Conservation (phyloP, 768 basidiomycete species). For the Kwoniella heveanensis region DNA sequence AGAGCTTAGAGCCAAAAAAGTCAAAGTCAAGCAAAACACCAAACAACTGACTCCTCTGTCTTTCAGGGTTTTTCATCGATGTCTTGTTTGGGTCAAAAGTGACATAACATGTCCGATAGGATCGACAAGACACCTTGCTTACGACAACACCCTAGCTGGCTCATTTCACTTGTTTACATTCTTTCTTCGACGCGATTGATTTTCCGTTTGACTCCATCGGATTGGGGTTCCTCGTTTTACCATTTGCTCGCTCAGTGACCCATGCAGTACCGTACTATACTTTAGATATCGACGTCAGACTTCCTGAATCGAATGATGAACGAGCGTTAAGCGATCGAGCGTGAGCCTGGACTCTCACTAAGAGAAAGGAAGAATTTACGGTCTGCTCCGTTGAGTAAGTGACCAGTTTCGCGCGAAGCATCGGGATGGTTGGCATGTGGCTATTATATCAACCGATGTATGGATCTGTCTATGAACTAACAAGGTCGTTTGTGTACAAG, state of each 20-base stretch:
- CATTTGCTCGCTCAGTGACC: too few relatives aligned
- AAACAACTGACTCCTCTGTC: too few relatives aligned
- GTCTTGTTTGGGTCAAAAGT: neutral
- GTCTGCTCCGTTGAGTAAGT: too few relatives aligned
- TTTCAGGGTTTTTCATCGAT: too few relatives aligned
- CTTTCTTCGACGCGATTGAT: conserved; percentile 5
- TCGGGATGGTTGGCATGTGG: too few relatives aligned
- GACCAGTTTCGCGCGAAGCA: too few relatives aligned
- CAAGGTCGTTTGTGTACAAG: too few relatives aligned
- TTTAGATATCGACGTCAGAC: conserved; percentile 2
- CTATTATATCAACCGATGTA: neutral
- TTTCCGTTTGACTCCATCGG: neutral
- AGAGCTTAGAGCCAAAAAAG: neutral
- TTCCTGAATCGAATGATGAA: neutral
- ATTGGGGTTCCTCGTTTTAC: too few relatives aligned
- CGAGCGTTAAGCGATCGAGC: too few relatives aligned
- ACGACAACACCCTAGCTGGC: neutral
- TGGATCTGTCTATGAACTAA: neutral
- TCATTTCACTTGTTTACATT: conserved; percentile 6
- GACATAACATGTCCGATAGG: neutral
- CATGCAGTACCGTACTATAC: too few relatives aligned
- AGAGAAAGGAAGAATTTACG: too few relatives aligned
- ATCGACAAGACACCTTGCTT: neutral
- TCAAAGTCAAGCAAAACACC: neutral
- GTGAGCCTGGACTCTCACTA: neutral